Evolutionary conservation across 2,329 filamentous ascomycete genomes (phyloP).

Genomic region (Aurifilum marmelostoma): DNA sequence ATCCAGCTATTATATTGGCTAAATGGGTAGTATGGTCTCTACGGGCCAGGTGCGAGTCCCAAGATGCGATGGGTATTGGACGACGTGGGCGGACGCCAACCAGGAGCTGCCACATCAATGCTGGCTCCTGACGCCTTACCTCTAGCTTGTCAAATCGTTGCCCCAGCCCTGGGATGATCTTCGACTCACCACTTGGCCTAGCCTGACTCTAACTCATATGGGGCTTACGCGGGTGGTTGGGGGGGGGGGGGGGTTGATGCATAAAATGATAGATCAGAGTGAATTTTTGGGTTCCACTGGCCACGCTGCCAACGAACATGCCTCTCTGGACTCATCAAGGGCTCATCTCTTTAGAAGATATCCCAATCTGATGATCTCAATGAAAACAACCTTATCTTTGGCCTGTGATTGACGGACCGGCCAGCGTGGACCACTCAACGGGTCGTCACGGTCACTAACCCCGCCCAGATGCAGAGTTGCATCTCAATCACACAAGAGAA

Average conservation of each 20-base stretch:
- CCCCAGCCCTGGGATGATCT: not conserved
- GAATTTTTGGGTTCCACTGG: not conserved
- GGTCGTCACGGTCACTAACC: not conserved
- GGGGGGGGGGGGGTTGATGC: not conserved
- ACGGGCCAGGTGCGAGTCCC: too few species aligned
- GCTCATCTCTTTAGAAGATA: not conserved
- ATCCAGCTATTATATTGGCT: too few species aligned
- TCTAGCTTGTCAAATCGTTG: not conserved
- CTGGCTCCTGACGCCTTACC: not conserved
- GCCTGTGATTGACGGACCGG: not conserved
- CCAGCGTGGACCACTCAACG: not conserved
- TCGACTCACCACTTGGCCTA: not conserved
- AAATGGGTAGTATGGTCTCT: too few species aligned
- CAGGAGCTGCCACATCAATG: constrained; percentile 19
- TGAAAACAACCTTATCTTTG: not conserved
- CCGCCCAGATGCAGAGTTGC: not conserved
- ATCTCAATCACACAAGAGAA: not conserved
- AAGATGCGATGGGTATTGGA: too few species aligned
- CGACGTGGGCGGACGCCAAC: constrained; percentile 4
- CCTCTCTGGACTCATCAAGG: not conserved
- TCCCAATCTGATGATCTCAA: not conserved
- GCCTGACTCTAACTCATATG: not conserved
- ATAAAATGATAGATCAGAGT: not conserved
- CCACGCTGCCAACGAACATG: not conserved
- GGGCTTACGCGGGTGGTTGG: not conserved